Evolutionary conservation across 2,329 filamentous ascomycete genomes (phyloP), one percentile per base, ranked within the genome.

Genomic region (Penicillium sp.): DNA sequence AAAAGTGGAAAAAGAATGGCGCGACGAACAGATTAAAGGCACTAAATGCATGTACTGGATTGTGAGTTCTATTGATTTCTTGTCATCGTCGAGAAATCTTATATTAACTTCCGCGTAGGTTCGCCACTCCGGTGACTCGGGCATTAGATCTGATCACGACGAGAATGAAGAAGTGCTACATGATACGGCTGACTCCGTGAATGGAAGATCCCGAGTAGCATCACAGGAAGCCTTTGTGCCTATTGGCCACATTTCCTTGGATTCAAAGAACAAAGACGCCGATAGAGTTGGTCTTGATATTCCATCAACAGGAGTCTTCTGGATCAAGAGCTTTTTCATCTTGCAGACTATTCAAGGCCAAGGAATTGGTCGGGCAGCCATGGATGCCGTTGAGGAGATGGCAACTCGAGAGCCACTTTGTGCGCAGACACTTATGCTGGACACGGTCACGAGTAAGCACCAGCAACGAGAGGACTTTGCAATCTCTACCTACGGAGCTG

Each of bases 41-140:
- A 45, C 54, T 7, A 66, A 66, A 19, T 65, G 62, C 33, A 61
- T 66, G 8, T 66, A 61, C 44, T 66, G 64, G 64, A 64, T 66
- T 59, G 64, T 66, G 29, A 63, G 59, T 53, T 19, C 8, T 42
- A 6, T 11, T 9, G 11, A 45, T 26, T 5, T 31, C 8, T 11
- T 19, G 4, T 13, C 23, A 3, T 1, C 10, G 6, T 3, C n/a
- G n/a, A 33, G 6, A 7, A 14, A 7, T 1, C 31, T 39, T 3
- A 5, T 8, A 19, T 23, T 50, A 11, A 37, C n/a, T 10, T n/a
- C 4, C n/a, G 23, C 11, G 26, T 39, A 31, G 60, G 58, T 55
- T 48, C 29, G 6, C 45, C 8, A 35, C 33, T 31, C 46, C 27
- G 42, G 58, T 60, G 60, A 60, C 21, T 54, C 50, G 56, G 33